Evolutionary conservation across 225 moss, liverwort and hornwort genomes (phyloP).

Genomic region (Pleurozium schreberi): DNA sequence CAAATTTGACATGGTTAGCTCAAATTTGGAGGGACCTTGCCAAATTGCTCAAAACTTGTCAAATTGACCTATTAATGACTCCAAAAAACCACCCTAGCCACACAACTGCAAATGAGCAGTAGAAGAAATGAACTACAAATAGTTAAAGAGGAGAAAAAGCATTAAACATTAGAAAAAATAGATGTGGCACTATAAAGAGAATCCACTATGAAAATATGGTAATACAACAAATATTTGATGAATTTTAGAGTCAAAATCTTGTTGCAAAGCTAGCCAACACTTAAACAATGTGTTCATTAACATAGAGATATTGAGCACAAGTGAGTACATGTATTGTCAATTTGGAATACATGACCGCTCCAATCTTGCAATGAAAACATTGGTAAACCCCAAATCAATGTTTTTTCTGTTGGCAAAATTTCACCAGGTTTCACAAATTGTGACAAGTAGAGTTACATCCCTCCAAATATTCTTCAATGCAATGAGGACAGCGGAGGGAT

Average conservation of each 20-base stretch:
- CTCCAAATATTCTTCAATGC: background rate
- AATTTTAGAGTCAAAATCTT: background rate
- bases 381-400: background rate
- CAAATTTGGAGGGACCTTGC: too few relatives aligned
- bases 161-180: background rate
- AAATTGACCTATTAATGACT: fast-evolving
- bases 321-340: background rate
- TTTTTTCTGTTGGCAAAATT: background rate
- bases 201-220: fast-evolving
- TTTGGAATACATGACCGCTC: background rate
- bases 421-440: background rate
- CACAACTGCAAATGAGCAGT: fast-evolving
- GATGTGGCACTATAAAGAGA: too few relatives aligned
- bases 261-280: fast-evolving
- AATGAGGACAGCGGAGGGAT: background rate
- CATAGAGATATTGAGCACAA: fast-evolving
- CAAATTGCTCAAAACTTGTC: background rate
- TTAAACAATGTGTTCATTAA: too few relatives aligned
- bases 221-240: background rate
- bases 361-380: background rate
- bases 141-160: background rate
- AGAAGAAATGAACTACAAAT: fast-evolving
- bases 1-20: background rate
- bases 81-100: fast-evolving
- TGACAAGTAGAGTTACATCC: background rate